These are phyloP conservation scores for Hypoxylon cercidicola DNA, from an alignment of 495 filamentous ascomycete genomes.

Conservation along the genomic window DNA sequence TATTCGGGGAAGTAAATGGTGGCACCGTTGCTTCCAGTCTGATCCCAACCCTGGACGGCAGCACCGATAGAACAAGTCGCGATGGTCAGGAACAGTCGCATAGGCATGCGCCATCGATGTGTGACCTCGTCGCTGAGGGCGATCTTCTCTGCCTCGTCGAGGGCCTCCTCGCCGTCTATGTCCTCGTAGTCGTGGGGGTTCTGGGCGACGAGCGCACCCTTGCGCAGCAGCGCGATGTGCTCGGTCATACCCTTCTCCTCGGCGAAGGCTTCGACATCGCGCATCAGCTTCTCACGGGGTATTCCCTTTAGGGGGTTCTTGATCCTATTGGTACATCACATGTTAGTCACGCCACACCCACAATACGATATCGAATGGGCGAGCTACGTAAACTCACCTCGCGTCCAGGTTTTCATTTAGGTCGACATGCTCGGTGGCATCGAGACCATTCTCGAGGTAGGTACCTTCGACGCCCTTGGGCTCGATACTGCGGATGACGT, in stretches of 20 bases:
- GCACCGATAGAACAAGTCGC: slow-evolving; percentile 77
- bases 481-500: slow-evolving; percentile 35
- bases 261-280: slow-evolving; percentile 66
- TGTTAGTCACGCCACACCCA: slow-evolving; percentile 13
- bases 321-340: slow-evolving; percentile 50
- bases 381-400: slow-evolving; percentile 44
- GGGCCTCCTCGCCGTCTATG: slow-evolving; percentile 58
- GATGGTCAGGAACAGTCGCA: slow-evolving; percentile 70
- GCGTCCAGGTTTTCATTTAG: slow-evolving; percentile 59
- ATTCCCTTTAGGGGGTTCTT: slow-evolving; percentile 70
- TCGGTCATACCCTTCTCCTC: slow-evolving; percentile 61
- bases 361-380: background rate
- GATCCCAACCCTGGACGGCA: slow-evolving; percentile 79
- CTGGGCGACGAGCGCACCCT: slow-evolving; percentile 74
- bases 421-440: slow-evolving; percentile 50
- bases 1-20: slow-evolving; percentile 70
- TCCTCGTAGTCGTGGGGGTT: slow-evolving; percentile 64
- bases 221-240: slow-evolving; percentile 61
- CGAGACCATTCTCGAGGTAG: slow-evolving; percentile 49
- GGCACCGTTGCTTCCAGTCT: slow-evolving; percentile 79
- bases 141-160: slow-evolving; percentile 64
- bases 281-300: slow-evolving; percentile 61
- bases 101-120: slow-evolving; percentile 73
- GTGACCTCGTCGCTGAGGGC: slow-evolving; percentile 66
- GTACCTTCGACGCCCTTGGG: slow-evolving; percentile 46